Evolutionary conservation across 2,329 filamentous ascomycete species (phyloP), one percentile per base, ranked within the genome.

Genomic region (Xylariales sp.): DNA sequence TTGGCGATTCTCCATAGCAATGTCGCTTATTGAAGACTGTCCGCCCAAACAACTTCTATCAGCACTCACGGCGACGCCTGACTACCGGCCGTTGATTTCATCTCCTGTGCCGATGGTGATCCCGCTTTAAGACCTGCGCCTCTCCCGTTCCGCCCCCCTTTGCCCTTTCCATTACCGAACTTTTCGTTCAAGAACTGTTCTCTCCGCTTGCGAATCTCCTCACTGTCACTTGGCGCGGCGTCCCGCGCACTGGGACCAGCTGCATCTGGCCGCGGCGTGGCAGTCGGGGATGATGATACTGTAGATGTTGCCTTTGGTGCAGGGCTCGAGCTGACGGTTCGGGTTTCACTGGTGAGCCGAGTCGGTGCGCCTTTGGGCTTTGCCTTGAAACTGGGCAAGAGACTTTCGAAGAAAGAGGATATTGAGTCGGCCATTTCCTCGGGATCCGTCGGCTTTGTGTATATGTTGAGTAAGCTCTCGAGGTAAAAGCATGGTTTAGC

Each of bases 131-230:
- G 24, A 27, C 7, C 24, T n/a, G n/a, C 24, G 7, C 8, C 24
- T 8, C 24, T 8, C n/a, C 8, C 24, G 7, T 27, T 27, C n/a
- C 7, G 24, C 7, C 24, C 24, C 24, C 32, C 16, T 18, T 34
- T 34, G n/a, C 14, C 16, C 16, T 34, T 34, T 5, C 32, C 18
- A n/a, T 20, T 34, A 18, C 32, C 32, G 21, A 34, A 34, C 16
- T 19, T 34, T 19, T 34, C 32, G 16, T 20, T 34, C n/a, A 34
- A 20, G n/a, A 34, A 34, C 4, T 34, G 18, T 18, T 34, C 32
- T 18, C 32, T 34, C 14, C 16, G 32, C 18, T 20, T 34, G 6
- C 32, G n/a, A 9, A 34, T 19, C 9, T 34, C 32, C n/a, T 34
- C 32, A 19, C 32, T 34, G 18, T 10, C 9, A 34, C 32, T 34